These are phyloP conservation scores for Apophysomyces variabilis DNA, from an alignment of 371 early-diverging fungal species.

Conservation along the genomic window DNA sequence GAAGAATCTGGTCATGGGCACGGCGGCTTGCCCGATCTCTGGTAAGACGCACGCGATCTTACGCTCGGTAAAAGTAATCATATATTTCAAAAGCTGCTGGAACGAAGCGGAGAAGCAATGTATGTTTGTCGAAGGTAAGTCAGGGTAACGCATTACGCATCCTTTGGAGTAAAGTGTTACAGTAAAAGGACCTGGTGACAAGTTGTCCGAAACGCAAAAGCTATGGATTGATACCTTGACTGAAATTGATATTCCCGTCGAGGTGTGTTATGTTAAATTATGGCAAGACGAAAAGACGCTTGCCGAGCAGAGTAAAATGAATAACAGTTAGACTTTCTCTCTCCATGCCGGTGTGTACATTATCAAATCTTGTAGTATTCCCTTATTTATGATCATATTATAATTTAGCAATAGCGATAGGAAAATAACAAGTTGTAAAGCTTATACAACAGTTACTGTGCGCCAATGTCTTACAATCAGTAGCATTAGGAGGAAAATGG, in stretches of 20 bases:
- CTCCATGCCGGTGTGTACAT: too few relatives aligned
- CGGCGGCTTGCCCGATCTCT: slow-evolving; percentile 76
- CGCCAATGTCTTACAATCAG: too few relatives aligned
- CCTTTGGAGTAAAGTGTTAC: background rate
- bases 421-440: too few relatives aligned
- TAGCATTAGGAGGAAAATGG: too few relatives aligned
- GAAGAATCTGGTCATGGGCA: slow-evolving; percentile 67
- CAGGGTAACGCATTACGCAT: background rate
- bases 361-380: too few relatives aligned
- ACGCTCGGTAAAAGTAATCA: background rate
- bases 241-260: slow-evolving; percentile 58
- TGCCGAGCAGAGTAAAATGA: too few relatives aligned
- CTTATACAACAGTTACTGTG: too few relatives aligned
- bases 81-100: slow-evolving; percentile 62
- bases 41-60: slow-evolving; percentile 36
- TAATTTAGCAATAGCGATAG: too few relatives aligned
- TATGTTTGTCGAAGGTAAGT: slow-evolving; percentile 68
- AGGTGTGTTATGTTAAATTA: slow-evolving; percentile 67
- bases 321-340: too few relatives aligned
- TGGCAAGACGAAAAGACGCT: slow-evolving; percentile 51
- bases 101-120: slow-evolving; percentile 56
- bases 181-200: slow-evolving; percentile 82
- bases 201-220: slow-evolving; percentile 75
- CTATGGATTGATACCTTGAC: slow-evolving; percentile 72
- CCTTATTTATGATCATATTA: too few relatives aligned